Conservation (phyloP, 108 stramenopile genomes). For the Cyclotella cryptica region DNA sequence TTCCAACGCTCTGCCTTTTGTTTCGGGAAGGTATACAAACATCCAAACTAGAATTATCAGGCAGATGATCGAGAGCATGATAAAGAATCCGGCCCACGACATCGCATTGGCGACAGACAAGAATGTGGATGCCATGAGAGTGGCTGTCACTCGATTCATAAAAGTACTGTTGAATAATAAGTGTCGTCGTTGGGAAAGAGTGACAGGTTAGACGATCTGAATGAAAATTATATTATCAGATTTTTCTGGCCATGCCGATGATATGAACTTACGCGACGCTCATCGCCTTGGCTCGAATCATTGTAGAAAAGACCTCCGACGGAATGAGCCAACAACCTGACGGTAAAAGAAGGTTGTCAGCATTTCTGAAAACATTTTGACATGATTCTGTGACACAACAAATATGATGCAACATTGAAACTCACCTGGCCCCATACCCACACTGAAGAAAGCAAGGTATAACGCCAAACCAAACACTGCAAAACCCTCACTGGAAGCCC, state of each 20-base stretch:
- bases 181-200: neutral
- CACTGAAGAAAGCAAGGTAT: slow-evolving; percentile 82
- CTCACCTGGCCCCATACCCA: slow-evolving; percentile 79
- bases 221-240: neutral
- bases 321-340: slow-evolving; percentile 85
- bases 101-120: slow-evolving; percentile 71
- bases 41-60: slow-evolving; percentile 65
- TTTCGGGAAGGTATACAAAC: slow-evolving; percentile 80
- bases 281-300: slow-evolving; percentile 91
- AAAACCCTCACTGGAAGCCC: slow-evolving; percentile 23
- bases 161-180: slow-evolving; percentile 53
- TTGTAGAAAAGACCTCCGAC: slow-evolving; percentile 84
- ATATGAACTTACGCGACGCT: slow-evolving; percentile 61
- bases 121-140: slow-evolving; percentile 68
- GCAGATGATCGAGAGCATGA: slow-evolving; percentile 66
- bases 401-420: neutral
- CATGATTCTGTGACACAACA: too few species aligned
- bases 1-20: slow-evolving; percentile 82
- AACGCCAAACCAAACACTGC: slow-evolving; percentile 62
- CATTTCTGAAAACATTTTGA: too few species aligned
- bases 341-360: neutral
- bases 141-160: slow-evolving; percentile 80
- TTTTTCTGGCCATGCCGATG: neutral
- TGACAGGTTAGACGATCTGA: neutral
- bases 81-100: slow-evolving; percentile 76